Conservation (phyloP, 306 rosid species). For the Cicer judaicum region DNA sequence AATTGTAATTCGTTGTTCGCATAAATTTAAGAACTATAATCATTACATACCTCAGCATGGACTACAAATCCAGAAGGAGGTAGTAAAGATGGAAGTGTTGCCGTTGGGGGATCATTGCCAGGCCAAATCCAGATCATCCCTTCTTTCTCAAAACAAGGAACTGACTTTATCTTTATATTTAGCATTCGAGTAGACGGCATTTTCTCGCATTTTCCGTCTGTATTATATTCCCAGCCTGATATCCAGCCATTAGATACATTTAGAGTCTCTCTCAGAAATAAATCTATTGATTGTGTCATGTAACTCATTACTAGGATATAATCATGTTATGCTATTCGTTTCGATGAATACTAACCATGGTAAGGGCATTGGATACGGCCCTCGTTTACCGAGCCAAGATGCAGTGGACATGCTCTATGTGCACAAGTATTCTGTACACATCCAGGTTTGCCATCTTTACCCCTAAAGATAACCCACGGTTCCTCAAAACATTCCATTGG, state of each 20-base stretch:
- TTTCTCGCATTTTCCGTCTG: conserved; percentile 96
- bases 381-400: conserved; percentile 90
- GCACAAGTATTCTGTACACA: conserved; percentile 97
- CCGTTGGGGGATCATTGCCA: conserved; percentile 83
- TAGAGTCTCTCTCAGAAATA: conserved; percentile 21
- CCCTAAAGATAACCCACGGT: conserved; percentile 95
- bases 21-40: conserved; percentile 10
- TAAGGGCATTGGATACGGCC: conserved; percentile 96
- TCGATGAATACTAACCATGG: conserved; percentile 67
- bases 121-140: conserved; percentile 99
- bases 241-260: conserved; percentile 45
- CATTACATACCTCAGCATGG: conserved; percentile 80
- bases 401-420: conserved; percentile 95
- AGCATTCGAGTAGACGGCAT: conserved; percentile 86
- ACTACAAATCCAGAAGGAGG: conserved; percentile 90
- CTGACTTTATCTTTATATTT: conserved; percentile 76
- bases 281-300: conserved; percentile 3
- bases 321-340: background rate
- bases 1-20: conserved; percentile 21
- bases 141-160: conserved; percentile 91
- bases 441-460: conserved; percentile 92
- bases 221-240: conserved; percentile 93
- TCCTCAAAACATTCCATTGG: conserved; percentile 94
- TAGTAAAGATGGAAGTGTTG: conserved; percentile 73
- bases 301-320: conserved; percentile 6